A percentile compares a stretch with the other conserved stretches of the same genome.
Evolutionary conservation across 2,329 filamentous ascomycete species (phyloP).

Genomic region (Fusarium sterilihyphosum): DNA sequence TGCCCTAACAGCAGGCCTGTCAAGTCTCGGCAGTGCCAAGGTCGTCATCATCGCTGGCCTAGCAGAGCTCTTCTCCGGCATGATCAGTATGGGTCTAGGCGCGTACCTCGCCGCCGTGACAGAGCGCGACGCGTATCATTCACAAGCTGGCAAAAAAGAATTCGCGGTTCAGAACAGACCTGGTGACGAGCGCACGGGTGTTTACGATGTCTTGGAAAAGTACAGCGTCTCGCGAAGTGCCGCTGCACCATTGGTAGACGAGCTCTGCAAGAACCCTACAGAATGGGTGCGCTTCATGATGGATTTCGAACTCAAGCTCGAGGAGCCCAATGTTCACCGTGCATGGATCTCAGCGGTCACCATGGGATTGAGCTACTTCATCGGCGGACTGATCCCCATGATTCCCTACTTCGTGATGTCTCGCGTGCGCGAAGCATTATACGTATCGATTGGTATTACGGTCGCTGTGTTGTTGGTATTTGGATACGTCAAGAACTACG

Average conservation of each 20-base stretch:
- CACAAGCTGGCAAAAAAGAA: slow-evolving; percentile 58
- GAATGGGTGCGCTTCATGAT: slow-evolving; percentile 68
- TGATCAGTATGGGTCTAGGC: slow-evolving; percentile 81
- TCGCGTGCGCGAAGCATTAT: slow-evolving; percentile 60
- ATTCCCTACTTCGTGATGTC: slow-evolving; percentile 73
- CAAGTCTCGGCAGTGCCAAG: slow-evolving; percentile 69
- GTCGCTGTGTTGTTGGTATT: slow-evolving; percentile 69
- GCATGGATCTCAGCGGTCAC: slow-evolving; percentile 69
- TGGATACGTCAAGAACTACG: slow-evolving; percentile 71
- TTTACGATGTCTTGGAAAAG: slow-evolving; percentile 61
- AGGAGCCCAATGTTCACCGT: slow-evolving; percentile 55
- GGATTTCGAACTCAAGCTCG: slow-evolving; percentile 64
- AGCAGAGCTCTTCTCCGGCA: slow-evolving; percentile 79
- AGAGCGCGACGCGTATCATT: slow-evolving; percentile 62
- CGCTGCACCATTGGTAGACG: slow-evolving; percentile 58
- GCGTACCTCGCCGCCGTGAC: slow-evolving; percentile 75
- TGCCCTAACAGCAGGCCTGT: slow-evolving; percentile 78
- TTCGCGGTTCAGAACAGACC: slow-evolving; percentile 55
- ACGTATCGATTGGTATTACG: slow-evolving; percentile 69
- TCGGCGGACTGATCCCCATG: slow-evolving; percentile 77
- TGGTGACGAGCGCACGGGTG: slow-evolving; percentile 57
- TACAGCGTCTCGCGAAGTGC: slow-evolving; percentile 59
- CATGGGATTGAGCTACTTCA: slow-evolving; percentile 74
- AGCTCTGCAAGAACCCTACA: slow-evolving; percentile 58
- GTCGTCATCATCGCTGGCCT: slow-evolving; percentile 77